Conservation (phyloP, 2,329 filamentous ascomycete genomes). For the Aspergillus ustus region DNA sequence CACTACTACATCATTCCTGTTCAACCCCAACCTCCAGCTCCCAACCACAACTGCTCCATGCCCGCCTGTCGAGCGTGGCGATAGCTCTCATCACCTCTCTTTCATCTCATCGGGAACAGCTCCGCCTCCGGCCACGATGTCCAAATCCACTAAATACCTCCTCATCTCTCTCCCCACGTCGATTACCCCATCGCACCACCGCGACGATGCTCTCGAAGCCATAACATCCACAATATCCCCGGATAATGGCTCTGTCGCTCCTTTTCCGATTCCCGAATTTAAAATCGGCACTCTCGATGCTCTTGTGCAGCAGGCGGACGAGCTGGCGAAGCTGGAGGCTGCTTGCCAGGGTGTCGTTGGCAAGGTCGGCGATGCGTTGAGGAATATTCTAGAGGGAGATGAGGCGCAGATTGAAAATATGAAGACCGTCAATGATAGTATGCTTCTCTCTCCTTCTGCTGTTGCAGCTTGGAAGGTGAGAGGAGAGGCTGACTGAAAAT, state of each 20-base stretch:
- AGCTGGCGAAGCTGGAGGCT: constrained; percentile 83
- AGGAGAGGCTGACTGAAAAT: constrained; percentile 22
- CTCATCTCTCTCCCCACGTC: constrained; percentile 88
- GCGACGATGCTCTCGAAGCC: constrained; percentile 78
- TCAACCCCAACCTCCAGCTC: constrained; percentile 1
- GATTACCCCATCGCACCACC: constrained; percentile 79
- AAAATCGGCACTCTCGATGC: constrained; percentile 97
- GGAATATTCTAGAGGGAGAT: constrained; percentile 80
- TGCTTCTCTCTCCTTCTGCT: constrained; percentile 37
- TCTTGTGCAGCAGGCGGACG: constrained; percentile 93
- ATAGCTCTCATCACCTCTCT: constrained; percentile 19
- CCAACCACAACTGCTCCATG: constrained; percentile 19
- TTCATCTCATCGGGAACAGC: not conserved
- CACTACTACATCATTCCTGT: constrained; percentile 18
- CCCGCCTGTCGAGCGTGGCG: constrained; percentile 32
- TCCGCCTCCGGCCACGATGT: constrained; percentile 37
- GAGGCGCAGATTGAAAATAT: constrained; percentile 82
- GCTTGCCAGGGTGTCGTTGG: constrained; percentile 79
- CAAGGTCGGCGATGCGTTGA: constrained; percentile 87
- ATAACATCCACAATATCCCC: constrained; percentile 72
- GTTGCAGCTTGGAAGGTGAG: constrained; percentile 10
- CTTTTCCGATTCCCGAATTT: constrained; percentile 88
- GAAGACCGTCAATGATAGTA: constrained; percentile 94
- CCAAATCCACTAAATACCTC: constrained; percentile 68
- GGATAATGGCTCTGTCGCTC: constrained; percentile 75